A percentile compares a stretch with the other conserved stretches of the same genome.
Conservation (phyloP, 2,329 filamentous ascomycete genomes). For the Didymellaceae sp. region DNA sequence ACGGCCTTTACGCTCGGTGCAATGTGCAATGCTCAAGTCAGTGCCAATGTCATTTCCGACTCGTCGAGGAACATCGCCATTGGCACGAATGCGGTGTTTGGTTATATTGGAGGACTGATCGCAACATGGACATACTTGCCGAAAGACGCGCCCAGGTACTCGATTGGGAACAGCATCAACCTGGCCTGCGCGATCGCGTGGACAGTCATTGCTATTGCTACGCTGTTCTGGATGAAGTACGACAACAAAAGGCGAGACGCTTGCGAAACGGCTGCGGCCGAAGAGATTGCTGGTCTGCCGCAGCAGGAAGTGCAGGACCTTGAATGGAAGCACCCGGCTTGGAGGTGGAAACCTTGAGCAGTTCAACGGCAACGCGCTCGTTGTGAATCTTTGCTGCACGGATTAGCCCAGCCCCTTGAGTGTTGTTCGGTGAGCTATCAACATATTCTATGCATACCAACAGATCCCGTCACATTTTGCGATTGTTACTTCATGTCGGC, state of each 20-base stretch:
- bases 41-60: conserved; percentile 73
- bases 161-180: conserved; percentile 72
- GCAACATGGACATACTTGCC: conserved; percentile 68
- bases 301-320: conserved; percentile 63
- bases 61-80: conserved; percentile 58
- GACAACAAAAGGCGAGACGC: conserved; percentile 66
- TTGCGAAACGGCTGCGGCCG: conserved; percentile 55
- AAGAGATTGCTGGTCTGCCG: conserved; percentile 59
- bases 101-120: conserved; percentile 70
- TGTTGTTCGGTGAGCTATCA: no score
- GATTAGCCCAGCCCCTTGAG: no score
- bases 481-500: no score
- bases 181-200: conserved; percentile 59
- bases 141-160: conserved; percentile 67
- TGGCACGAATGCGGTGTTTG: conserved; percentile 63
- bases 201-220: conserved; percentile 19
- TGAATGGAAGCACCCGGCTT: conserved; percentile 68
- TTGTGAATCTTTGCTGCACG: no score
- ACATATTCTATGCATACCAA: no score
- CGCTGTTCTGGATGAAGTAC: conserved; percentile 64
- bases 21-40: conserved; percentile 68
- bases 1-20: conserved; percentile 67
- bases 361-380: no score
- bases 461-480: no score
- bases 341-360: conserved; percentile 60